Evolutionary conservation across 169 alveolate genomes (phyloP).

Genomic region (Eimeria sp.): DNA sequence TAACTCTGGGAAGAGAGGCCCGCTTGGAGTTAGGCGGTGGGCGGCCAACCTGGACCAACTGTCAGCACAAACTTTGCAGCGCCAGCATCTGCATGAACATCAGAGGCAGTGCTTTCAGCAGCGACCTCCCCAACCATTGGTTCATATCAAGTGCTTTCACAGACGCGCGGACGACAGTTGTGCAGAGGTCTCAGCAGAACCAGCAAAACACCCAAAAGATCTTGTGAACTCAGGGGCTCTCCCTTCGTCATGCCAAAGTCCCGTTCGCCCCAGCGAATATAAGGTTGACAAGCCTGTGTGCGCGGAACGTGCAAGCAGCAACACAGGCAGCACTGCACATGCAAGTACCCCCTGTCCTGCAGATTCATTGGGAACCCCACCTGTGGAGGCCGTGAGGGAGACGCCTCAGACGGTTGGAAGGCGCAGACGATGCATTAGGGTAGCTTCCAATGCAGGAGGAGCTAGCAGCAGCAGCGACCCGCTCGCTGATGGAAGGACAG

Average conservation of each 20-base stretch:
- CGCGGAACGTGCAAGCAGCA: background rate
- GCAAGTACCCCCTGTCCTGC: background rate
- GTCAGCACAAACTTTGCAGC: background rate
- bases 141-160: background rate
- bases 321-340: background rate
- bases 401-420: background rate
- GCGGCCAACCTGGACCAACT: background rate
- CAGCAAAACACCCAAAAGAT: background rate
- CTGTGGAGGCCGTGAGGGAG: background rate
- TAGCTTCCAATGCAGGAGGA: background rate
- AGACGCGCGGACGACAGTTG: background rate
- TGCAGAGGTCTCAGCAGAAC: background rate
- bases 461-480: slow-evolving; percentile 27
- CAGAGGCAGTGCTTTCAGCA: slow-evolving; percentile 16
- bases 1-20: background rate
- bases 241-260: background rate
- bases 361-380: background rate
- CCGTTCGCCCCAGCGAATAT: background rate
- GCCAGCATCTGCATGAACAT: background rate
- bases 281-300: background rate
- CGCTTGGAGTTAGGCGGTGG: slow-evolving; percentile 9
- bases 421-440: slow-evolving; percentile 28
- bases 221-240: slow-evolving; percentile 3
- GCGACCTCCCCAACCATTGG: background rate
- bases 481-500: background rate